A percentile compares a stretch with the other conserved stretches of the same genome.
Conservation (phyloP, 225 moss, liverwort and hornwort species). For the Pseudisothecium myosuroides region DNA sequence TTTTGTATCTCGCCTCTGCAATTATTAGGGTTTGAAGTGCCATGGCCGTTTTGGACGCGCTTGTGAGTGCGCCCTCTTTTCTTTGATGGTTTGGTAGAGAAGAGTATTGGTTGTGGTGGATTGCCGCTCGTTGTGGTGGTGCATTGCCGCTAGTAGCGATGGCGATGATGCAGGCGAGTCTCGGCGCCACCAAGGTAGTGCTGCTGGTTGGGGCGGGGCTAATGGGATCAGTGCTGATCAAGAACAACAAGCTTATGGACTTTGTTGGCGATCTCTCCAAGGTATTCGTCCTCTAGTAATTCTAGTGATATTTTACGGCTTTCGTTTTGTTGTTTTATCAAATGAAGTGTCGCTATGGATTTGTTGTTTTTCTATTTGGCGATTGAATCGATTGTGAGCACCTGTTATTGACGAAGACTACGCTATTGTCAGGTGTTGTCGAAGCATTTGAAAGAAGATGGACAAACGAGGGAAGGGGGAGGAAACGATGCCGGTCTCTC, state of each 20-base stretch:
- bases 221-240: constrained; percentile 57
- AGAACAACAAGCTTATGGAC: constrained; percentile 59
- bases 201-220: constrained; percentile 32
- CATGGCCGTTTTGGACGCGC: background rate
- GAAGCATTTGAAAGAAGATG: constrained; percentile 57
- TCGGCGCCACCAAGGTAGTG: constrained; percentile 28
- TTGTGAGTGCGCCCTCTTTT: no score
- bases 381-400: background rate
- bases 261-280: constrained; percentile 60
- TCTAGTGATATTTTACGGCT: background rate
- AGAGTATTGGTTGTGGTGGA: background rate
- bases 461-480: constrained; percentile 37
- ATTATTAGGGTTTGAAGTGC: background rate
- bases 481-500: constrained; percentile 40
- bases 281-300: constrained; percentile 7
- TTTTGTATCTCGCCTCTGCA: background rate
- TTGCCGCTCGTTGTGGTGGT: background rate
- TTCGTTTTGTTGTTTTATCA: background rate
- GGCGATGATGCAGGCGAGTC: constrained; percentile 36
- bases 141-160: background rate
- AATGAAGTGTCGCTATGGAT: background rate
- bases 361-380: background rate
- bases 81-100: background rate
- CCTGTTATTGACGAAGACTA: background rate
- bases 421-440: constrained; percentile 50